These are phyloP conservation scores for Gliomastix tumulicola DNA, from an alignment of 2,329 filamentous ascomycete genomes.

Conservation along the genomic window DNA sequence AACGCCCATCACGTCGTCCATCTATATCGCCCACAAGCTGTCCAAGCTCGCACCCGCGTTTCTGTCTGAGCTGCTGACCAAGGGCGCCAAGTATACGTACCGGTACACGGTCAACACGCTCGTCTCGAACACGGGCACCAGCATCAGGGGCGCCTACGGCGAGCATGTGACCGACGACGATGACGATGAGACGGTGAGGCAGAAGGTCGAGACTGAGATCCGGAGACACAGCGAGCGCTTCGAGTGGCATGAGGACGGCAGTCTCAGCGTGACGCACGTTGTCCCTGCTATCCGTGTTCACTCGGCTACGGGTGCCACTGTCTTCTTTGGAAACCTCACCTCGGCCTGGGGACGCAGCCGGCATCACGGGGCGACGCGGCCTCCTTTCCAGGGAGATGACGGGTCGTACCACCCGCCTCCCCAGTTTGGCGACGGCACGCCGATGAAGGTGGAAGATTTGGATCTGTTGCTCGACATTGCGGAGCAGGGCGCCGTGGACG, in stretches of 20 bases:
- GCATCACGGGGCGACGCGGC: constrained; percentile 20
- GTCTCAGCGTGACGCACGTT: constrained; percentile 22
- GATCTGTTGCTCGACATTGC: constrained; percentile 18
- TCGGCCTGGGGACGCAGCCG: constrained; percentile 23
- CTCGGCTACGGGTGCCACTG: constrained; percentile 13
- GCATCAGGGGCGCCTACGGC: constrained; percentile 20
- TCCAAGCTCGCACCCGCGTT: constrained; percentile 18
- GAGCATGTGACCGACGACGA: constrained; percentile 15
- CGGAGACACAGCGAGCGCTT: constrained; percentile 22
- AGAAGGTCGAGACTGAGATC: constrained; percentile 21
- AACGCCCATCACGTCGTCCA: constrained; percentile 22
- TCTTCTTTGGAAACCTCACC: constrained; percentile 26
- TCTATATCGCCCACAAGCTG: constrained; percentile 17
- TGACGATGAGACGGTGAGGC: constrained; percentile 10
- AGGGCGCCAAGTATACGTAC: constrained; percentile 21
- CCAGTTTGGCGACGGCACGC: constrained; percentile 17
- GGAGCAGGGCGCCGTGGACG: constrained; percentile 13
- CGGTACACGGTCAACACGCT: constrained; percentile 16
- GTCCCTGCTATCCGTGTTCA: constrained; percentile 20
- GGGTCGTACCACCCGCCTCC: constrained; percentile 24
- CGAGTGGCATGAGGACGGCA: constrained; percentile 24
- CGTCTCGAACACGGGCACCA: constrained; percentile 21
- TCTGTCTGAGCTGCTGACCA: constrained; percentile 14
- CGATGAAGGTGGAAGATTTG: constrained; percentile 17
- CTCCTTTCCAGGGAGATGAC: constrained; percentile 20